A percentile compares a stretch with the other conserved stretches of the same genome.
Conservation (phyloP, 108 stramenopile species). For the Seminavis robusta region DNA sequence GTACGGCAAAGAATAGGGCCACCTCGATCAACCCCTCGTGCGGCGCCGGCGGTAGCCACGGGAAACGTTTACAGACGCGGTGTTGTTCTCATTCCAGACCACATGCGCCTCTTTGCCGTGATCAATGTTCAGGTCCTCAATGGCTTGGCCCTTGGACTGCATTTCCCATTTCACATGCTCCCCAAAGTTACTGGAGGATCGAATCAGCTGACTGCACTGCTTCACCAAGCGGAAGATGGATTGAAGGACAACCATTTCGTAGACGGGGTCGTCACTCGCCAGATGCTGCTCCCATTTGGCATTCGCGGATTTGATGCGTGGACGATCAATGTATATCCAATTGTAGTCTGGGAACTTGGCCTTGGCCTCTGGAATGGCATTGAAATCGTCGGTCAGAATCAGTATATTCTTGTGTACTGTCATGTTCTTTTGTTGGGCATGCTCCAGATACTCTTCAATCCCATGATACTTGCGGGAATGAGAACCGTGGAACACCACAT, state of each 20-base stretch:
- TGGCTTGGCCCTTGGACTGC: no score
- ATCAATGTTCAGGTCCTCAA: no score
- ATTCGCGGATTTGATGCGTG: slow-evolving; percentile 11
- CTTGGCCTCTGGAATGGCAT: slow-evolving; percentile 37
- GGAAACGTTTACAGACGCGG: no score
- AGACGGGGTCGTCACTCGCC: slow-evolving; percentile 14
- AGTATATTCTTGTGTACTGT: slow-evolving; percentile 7
- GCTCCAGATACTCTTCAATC: slow-evolving; percentile 16
- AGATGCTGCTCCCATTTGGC: slow-evolving; percentile 33
- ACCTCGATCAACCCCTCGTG: no score
- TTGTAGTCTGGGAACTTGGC: slow-evolving; percentile 10
- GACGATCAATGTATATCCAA: slow-evolving; percentile 35
- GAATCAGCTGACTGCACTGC: slow-evolving; percentile 12
- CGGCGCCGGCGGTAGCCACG: no score
- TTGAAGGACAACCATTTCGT: slow-evolving; percentile 16
- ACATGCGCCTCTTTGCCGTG: no score
- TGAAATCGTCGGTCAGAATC: slow-evolving; percentile 36
- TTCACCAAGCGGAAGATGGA: slow-evolving; percentile 10
- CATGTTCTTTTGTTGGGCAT: no score
- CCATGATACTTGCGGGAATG: slow-evolving; percentile 10
- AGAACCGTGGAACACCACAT: slow-evolving; percentile 17
- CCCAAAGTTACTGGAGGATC: slow-evolving; percentile 6
- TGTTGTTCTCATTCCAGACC: no score
- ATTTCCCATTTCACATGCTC: no score
- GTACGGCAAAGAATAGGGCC: no score